Evolutionary conservation across 441 rosid species (phyloP).

Genomic region (Erysimum cheiri): DNA sequence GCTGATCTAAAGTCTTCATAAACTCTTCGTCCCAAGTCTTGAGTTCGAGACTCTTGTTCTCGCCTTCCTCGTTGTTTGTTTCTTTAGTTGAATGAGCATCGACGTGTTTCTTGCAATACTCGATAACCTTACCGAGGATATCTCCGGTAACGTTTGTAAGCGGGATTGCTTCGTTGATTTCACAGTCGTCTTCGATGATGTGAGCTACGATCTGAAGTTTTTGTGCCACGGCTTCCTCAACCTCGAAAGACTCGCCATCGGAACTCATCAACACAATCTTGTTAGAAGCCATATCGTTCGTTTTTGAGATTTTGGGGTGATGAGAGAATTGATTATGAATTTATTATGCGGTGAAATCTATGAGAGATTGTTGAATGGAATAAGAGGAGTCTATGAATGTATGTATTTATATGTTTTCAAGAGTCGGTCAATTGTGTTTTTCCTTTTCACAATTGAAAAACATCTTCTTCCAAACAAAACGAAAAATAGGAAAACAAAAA

Average conservation of each 20-base stretch:
- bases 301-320: not conserved
- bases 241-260: conserved; percentile 33
- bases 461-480: not conserved
- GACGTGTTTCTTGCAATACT: conserved; percentile 56
- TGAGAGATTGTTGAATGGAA: not conserved
- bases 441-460: not conserved
- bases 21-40: conserved; percentile 50
- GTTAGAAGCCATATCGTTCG: not conserved
- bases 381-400: not conserved
- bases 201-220: conserved; percentile 49
- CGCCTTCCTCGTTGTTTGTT: not conserved
- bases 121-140: conserved; percentile 44
- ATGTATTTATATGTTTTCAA: not conserved
- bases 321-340: not conserved
- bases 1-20: conserved; percentile 35
- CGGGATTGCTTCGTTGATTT: conserved; percentile 43
- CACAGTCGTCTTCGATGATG: conserved; percentile 56
- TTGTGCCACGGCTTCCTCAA: conserved; percentile 51
- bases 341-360: no score
- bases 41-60: conserved; percentile 9
- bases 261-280: conserved; percentile 9
- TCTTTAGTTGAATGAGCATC: conserved; percentile 40
- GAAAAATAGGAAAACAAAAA: no score
- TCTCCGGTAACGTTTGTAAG: conserved; percentile 47
- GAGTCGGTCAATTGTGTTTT: conserved; percentile 2